Percentiles rank a stretch among this genome's conserved stretches.
These are phyloP conservation scores for Clonostachys solani DNA, from an alignment of 2,329 filamentous ascomycete species.

Conservation along the genomic window DNA sequence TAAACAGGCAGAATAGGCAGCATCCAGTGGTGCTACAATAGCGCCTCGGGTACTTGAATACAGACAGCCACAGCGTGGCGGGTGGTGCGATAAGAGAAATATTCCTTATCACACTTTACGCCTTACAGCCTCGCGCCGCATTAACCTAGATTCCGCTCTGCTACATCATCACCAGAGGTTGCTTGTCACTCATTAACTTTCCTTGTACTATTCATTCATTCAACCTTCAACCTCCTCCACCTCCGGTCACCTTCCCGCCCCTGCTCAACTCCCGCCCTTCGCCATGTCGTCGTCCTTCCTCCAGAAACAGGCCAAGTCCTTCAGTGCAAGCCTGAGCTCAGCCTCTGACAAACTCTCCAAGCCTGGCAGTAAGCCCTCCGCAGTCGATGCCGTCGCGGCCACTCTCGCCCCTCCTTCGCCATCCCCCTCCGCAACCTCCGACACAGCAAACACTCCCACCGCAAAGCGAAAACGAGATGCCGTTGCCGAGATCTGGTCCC, in stretches of 20 bases:
- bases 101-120: too few relatives aligned
- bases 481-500: slow-evolving; percentile 60
- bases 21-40: too few relatives aligned
- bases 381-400: slow-evolving; percentile 25
- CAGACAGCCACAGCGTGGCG: too few relatives aligned
- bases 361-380: slow-evolving; percentile 51
- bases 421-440: slow-evolving; percentile 53
- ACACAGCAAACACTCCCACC: slow-evolving; percentile 55
- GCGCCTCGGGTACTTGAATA: too few relatives aligned
- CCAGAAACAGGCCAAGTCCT: slow-evolving; percentile 60
- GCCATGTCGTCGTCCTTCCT: slow-evolving; percentile 46
- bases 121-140: too few relatives aligned
- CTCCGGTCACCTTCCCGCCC: background rate
- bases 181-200: background rate
- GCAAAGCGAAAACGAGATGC: slow-evolving; percentile 58
- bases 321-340: slow-evolving; percentile 57
- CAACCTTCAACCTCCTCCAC: background rate
- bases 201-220: background rate
- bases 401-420: slow-evolving; percentile 43
- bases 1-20: too few relatives aligned
- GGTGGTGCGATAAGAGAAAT: too few relatives aligned
- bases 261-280: too few relatives aligned
- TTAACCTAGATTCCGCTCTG: too few relatives aligned
- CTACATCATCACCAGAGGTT: too few relatives aligned
- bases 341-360: slow-evolving; percentile 61